These are phyloP conservation scores for Rosellinia necatrix DNA, from an alignment of 2,329 filamentous ascomycete genomes.

Conservation along the genomic window DNA sequence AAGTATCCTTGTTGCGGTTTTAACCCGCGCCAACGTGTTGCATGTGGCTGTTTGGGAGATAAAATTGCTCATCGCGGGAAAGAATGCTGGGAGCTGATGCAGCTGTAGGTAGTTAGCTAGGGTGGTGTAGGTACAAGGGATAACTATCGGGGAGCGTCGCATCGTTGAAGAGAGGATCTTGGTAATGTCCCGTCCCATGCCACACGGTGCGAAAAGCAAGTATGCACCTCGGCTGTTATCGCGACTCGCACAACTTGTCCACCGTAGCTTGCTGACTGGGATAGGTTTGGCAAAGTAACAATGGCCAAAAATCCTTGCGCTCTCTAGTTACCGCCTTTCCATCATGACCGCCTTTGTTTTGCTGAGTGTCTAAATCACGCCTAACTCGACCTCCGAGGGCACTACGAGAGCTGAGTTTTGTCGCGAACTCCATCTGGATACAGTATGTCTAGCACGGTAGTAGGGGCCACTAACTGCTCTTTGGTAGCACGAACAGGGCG, in stretches of 20 bases:
- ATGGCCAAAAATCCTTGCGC: too few species aligned
- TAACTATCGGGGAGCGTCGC: not conserved
- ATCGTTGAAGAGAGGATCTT: conserved; percentile 6
- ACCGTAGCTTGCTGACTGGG: conserved; percentile 19
- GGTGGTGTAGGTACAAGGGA: conserved; percentile 1
- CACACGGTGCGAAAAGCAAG: not conserved
- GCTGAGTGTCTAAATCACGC: too few species aligned
- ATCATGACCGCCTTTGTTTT: too few species aligned
- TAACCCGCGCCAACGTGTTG: conserved; percentile 9
- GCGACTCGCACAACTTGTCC: conserved; percentile 26
- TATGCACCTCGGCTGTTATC: conserved; percentile 13
- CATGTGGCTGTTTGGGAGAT: conserved; percentile 22
- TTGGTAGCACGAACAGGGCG: too few species aligned
- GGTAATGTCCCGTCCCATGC: conserved; percentile 7
- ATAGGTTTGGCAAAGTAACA: conserved; percentile 3
- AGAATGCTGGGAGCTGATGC: not conserved
- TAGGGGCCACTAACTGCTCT: too few species aligned
- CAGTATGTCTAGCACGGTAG: too few species aligned
- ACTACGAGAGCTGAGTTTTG: too few species aligned
- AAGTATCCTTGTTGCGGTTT: not conserved
- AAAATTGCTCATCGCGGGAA: conserved; percentile 22
- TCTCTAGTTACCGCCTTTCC: too few species aligned
- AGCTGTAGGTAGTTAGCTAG: not conserved
- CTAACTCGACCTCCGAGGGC: too few species aligned
- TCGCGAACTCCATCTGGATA: too few species aligned